Evolutionary conservation across 2,329 filamentous ascomycete genomes (phyloP).

Genomic region (Corniculantispora saksenae): DNA sequence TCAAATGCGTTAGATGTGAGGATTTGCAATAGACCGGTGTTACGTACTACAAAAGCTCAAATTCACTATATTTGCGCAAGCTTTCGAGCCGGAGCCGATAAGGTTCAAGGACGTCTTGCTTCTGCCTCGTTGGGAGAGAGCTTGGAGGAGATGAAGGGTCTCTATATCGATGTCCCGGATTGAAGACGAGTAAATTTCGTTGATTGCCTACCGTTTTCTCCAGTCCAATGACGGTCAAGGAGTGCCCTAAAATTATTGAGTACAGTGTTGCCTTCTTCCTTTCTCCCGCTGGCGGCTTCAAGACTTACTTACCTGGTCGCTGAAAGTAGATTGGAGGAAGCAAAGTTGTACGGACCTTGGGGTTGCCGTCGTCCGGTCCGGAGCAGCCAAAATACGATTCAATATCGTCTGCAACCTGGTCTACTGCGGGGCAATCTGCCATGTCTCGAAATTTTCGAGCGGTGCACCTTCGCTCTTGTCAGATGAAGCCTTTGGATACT

Average conservation of each 20-base stretch:
- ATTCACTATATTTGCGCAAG: conserved; percentile 70
- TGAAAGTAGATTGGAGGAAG: conserved; percentile 89
- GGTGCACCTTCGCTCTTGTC: not conserved
- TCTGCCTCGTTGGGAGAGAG: not conserved
- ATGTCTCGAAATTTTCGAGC: conserved; percentile 6
- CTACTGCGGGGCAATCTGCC: conserved; percentile 33
- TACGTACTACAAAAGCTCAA: conserved; percentile 74
- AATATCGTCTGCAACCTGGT: conserved; percentile 64
- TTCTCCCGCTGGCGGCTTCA: not conserved
- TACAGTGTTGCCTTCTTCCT: not conserved
- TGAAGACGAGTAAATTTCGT: conserved; percentile 78
- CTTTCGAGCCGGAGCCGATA: conserved; percentile 73
- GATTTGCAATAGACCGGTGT: no score
- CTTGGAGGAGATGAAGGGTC: conserved; percentile 36
- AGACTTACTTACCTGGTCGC: conserved; percentile 61
- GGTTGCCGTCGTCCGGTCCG: conserved; percentile 42
- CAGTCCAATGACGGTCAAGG: conserved; percentile 84
- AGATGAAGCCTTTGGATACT: not conserved
- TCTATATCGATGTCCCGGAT: conserved; percentile 78
- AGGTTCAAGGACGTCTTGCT: conserved; percentile 55
- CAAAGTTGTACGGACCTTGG: conserved; percentile 63
- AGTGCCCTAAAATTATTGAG: conserved; percentile 64
- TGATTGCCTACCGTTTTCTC: conserved; percentile 67
- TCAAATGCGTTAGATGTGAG: not conserved
- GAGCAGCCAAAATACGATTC: conserved; percentile 68